Evolutionary conservation across 208 protist species (phyloP).

Genomic region (Leishmania martiniquensis): DNA sequence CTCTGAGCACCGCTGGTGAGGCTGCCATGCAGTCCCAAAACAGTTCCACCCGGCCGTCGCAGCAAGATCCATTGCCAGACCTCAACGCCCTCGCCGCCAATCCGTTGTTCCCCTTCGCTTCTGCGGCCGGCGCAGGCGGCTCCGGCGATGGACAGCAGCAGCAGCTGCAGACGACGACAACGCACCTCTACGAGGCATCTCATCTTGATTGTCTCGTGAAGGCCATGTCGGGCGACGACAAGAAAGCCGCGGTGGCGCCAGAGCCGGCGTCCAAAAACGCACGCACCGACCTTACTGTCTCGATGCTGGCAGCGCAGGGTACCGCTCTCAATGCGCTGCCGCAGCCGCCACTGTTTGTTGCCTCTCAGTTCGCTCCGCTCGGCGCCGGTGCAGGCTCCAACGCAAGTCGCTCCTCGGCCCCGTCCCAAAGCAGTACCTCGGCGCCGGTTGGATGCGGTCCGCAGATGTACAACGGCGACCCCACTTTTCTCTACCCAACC

Average conservation of each 20-base stretch:
- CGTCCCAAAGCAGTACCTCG: constrained; percentile 9
- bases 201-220: constrained; percentile 21
- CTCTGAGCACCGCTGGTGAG: constrained; percentile 1
- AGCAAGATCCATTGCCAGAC: neutral
- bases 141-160: neutral
- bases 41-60: neutral
- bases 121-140: neutral
- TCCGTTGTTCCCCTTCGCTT: neutral
- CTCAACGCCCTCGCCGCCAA: neutral
- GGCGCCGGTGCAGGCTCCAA: constrained; percentile 3
- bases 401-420: constrained; percentile 13
- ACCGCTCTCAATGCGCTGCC: neutral
- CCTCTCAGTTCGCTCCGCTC: neutral
- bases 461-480: constrained; percentile 17
- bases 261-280: neutral
- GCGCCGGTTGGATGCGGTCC: constrained; percentile 10
- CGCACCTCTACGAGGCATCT: neutral
- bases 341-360: neutral
- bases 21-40: neutral
- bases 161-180: neutral
- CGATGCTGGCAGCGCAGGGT: neutral
- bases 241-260: neutral
- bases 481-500: constrained; percentile 22
- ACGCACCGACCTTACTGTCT: neutral
- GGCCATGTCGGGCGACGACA: neutral